Conservation (phyloP, 1,284 basidiomycete genomes). For the Ganoderma resinaceum region DNA sequence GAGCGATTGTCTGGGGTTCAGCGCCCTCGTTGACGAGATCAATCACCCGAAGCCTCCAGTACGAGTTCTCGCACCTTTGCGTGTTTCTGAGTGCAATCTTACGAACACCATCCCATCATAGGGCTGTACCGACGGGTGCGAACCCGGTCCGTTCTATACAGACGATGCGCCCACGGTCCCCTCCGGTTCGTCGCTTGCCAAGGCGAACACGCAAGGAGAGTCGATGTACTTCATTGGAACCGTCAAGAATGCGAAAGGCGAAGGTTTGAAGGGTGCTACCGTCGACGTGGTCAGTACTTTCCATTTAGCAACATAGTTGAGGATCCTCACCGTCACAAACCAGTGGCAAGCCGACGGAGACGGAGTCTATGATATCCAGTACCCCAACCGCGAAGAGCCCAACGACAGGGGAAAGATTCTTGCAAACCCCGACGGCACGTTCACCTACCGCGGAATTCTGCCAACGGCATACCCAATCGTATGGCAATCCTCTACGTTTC, state of each 20-base stretch:
- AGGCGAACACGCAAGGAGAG: conserved; percentile 43
- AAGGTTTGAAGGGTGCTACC: conserved; percentile 42
- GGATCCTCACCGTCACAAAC: conserved; percentile 16
- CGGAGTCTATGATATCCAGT: conserved; percentile 50
- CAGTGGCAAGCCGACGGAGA: conserved; percentile 51
- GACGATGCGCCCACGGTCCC: conserved; percentile 45
- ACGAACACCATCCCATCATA: conserved; percentile 12
- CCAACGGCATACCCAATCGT: conserved; percentile 47
- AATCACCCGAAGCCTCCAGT: conserved; percentile 47
- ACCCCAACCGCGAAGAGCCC: conserved; percentile 42
- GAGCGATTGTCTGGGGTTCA: conserved; percentile 49
- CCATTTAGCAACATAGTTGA: background rate
- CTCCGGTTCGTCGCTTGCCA: conserved; percentile 45
- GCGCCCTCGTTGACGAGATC: conserved; percentile 48
- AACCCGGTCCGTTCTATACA: conserved; percentile 49
- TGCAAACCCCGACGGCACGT: conserved; percentile 43
- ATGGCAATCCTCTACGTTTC: conserved; percentile 8
- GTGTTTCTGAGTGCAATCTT: background rate
- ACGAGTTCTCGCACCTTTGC: conserved; percentile 5
- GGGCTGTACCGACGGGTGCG: conserved; percentile 48
- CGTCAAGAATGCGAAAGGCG: conserved; percentile 45
- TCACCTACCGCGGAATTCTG: conserved; percentile 47
- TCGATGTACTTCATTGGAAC: conserved; percentile 45
- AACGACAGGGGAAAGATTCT: conserved; percentile 47
- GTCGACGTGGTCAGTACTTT: conserved; percentile 44